These are phyloP conservation scores for Calonectria crousiana DNA, from an alignment of 2,329 filamentous ascomycete species.

Conservation along the genomic window DNA sequence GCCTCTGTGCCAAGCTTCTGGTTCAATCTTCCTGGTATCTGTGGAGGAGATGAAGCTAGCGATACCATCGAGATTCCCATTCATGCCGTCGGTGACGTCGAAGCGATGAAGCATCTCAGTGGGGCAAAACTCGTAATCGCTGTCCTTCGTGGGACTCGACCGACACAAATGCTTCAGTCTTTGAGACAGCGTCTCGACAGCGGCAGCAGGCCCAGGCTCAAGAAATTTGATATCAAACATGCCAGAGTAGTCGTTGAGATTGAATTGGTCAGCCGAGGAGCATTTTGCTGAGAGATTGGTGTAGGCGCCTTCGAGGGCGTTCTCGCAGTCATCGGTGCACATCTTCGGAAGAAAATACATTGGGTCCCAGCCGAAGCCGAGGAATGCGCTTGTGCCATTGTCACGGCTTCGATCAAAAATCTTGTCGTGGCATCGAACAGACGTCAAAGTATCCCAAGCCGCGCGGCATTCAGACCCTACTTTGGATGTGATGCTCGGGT, in stretches of 20 bases:
- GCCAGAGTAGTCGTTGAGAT: constrained; percentile 1
- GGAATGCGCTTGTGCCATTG: background rate
- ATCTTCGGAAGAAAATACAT: constrained; percentile 11
- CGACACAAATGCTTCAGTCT: constrained; percentile 1
- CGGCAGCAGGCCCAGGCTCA: background rate
- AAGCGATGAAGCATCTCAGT: constrained; percentile 12
- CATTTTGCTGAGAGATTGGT: background rate
- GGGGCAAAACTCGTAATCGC: constrained; percentile 3
- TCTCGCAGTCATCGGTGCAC: background rate
- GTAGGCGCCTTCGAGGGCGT: background rate
- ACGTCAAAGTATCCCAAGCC: constrained; percentile 1
- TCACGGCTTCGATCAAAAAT: constrained; percentile 7
- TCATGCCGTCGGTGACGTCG: background rate
- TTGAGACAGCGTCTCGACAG: constrained; percentile 4
- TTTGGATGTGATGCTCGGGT: constrained; percentile 8
- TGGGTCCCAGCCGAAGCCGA: background rate
- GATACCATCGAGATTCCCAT: background rate
- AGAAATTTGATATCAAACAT: background rate
- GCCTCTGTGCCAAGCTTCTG: background rate
- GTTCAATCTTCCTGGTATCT: background rate
- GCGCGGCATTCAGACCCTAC: constrained; percentile 1
- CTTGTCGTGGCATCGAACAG: constrained; percentile 15
- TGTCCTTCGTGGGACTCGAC: background rate
- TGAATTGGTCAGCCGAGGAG: background rate
- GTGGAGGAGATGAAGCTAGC: background rate